Conservation (phyloP, 352 stramenopile genomes). For the Phytophthora sojae region DNA sequence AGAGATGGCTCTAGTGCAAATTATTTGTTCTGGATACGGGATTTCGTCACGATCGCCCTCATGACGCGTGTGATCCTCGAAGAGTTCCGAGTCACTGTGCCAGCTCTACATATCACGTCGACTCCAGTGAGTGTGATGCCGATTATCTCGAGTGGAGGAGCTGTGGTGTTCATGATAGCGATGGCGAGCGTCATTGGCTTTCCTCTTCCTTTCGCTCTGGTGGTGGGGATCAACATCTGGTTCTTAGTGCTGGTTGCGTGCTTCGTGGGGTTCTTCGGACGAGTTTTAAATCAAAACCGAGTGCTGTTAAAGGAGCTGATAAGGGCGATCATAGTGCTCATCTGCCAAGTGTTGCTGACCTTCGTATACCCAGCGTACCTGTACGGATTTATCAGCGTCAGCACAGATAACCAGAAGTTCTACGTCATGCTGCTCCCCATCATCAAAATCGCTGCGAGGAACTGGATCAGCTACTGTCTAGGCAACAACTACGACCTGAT, state of each 20-base stretch:
- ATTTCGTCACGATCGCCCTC: conserved; percentile 31
- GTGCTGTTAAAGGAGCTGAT: conserved; percentile 15
- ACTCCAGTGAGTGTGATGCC: conserved; percentile 8
- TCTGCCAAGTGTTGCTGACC: conserved; percentile 39
- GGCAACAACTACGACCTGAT: conserved; percentile 31
- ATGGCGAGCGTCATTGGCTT: conserved; percentile 39
- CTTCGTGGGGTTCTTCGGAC: conserved; percentile 26
- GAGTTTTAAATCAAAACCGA: conserved; percentile 13
- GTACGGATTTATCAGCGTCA: conserved; percentile 31
- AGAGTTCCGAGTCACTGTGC: conserved; percentile 30
- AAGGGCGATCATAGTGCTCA: conserved; percentile 32
- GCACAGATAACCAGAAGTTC: conserved; percentile 13
- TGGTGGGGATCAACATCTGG: conserved; percentile 30
- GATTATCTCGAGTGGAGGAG: conserved; percentile 8
- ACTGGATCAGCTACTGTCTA: conserved; percentile 31
- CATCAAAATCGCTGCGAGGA: conserved; percentile 51
- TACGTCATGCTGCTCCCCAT: conserved; percentile 43
- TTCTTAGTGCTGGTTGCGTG: conserved; percentile 19
- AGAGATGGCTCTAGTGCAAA: conserved; percentile 33
- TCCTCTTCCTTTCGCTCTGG: conserved; percentile 46
- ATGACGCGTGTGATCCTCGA: conserved; percentile 40
- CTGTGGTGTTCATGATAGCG: conserved; percentile 17
- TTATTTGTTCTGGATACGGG: conserved; percentile 39
- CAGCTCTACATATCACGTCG: not conserved
- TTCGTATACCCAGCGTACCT: conserved; percentile 37